Evolutionary conservation across 2,329 filamentous ascomycete genomes (phyloP).

Genomic region (Colletotrichum sp.): DNA sequence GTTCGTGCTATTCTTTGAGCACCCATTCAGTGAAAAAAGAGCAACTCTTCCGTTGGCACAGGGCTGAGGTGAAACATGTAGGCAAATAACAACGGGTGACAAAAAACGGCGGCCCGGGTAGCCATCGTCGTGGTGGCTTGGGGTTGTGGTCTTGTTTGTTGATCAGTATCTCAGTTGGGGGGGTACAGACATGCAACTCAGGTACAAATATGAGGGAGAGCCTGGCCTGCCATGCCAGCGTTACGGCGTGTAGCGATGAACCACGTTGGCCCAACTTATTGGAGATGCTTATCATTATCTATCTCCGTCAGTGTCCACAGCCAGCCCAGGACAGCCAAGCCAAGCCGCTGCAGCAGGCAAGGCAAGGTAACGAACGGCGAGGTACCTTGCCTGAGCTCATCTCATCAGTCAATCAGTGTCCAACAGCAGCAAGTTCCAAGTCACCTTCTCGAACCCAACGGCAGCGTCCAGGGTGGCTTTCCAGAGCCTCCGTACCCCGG

Average conservation of each 20-base stretch:
- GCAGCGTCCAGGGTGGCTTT: conserved; percentile 4
- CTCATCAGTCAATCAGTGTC: background rate
- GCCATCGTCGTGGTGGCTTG: background rate
- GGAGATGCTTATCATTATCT: background rate
- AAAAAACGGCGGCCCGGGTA: background rate
- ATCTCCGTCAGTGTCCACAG: background rate
- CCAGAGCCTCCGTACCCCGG: conserved; percentile 9
- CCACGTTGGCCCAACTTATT: background rate
- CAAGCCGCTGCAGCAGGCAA: background rate
- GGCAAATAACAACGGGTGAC: background rate
- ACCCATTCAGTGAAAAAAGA: background rate
- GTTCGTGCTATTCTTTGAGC: background rate
- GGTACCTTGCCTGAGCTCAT: background rate
- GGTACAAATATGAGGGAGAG: background rate
- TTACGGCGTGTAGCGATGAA: background rate
- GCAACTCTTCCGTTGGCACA: background rate
- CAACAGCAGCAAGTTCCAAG: background rate
- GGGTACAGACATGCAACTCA: background rate
- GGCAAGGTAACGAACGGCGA: background rate
- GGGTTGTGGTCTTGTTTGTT: background rate
- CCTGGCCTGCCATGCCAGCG: background rate
- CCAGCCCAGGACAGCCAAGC: background rate
- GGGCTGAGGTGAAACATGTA: conserved; percentile 7
- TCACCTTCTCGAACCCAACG: background rate
- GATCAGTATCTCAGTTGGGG: background rate